These are phyloP conservation scores for Umbelopsis ramanniana DNA, from an alignment of 192 early-diverging fungal genomes.

Conservation along the genomic window DNA sequence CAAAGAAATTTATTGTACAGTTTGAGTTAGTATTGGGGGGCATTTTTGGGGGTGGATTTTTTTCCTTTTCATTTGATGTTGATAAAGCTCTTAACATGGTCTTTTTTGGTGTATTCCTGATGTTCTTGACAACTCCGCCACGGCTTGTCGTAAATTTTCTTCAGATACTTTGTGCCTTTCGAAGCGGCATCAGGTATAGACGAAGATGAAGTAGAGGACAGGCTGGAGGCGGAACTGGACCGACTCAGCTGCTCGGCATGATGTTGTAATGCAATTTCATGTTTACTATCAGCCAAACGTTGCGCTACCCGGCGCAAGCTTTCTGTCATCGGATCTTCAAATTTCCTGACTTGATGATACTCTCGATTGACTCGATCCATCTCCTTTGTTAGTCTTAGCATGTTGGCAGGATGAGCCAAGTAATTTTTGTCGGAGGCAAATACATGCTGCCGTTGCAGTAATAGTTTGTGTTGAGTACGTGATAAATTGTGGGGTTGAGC, in stretches of 20 bases:
- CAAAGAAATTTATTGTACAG: background rate
- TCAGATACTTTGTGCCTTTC: background rate
- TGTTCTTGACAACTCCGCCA: conserved; percentile 13
- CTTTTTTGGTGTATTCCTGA: conserved; percentile 17
- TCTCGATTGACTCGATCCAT: conserved; percentile 49
- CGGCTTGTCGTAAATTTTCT: background rate
- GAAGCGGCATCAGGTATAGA: background rate
- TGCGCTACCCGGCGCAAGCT: conserved; percentile 36
- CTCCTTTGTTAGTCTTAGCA: conserved; percentile 45
- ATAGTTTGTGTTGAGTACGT: conserved; percentile 50
- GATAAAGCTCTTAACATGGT: conserved; percentile 17
- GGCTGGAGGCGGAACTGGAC: conserved; percentile 1
- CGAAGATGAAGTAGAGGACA: conserved; percentile 3
- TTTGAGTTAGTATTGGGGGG: too few species aligned
- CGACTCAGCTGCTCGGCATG: conserved; percentile 8
- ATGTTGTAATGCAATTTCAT: background rate
- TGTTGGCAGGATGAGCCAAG: conserved; percentile 46
- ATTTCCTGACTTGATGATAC: conserved; percentile 38
- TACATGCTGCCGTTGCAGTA: conserved; percentile 46
- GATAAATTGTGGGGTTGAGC: conserved; percentile 26
- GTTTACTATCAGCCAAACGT: conserved; percentile 2
- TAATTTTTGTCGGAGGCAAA: conserved; percentile 47
- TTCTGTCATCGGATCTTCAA: conserved; percentile 44
- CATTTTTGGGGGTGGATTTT: background rate
- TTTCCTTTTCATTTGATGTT: conserved; percentile 11